Conservation (phyloP, 192 early-diverging fungal species). For the Entomortierella beljakovae region DNA sequence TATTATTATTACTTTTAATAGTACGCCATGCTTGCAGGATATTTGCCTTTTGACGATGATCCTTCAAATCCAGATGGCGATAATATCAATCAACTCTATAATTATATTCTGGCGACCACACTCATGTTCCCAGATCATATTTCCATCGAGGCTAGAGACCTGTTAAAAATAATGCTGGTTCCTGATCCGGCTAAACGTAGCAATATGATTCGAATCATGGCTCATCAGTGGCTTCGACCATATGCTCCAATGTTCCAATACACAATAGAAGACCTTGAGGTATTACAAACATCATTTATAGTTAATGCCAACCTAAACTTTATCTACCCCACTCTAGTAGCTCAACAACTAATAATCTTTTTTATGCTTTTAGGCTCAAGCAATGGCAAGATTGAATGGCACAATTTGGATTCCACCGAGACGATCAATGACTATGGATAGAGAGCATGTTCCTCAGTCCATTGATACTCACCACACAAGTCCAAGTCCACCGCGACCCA, state of each 20-base stretch:
- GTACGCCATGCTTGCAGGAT: constrained; percentile 92
- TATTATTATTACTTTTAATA: constrained; percentile 27
- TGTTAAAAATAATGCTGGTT: constrained; percentile 91
- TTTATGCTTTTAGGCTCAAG: constrained; percentile 28
- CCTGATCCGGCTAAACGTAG: constrained; percentile 86
- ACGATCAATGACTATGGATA: constrained; percentile 1
- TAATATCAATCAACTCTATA: constrained; percentile 87
- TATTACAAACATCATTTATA: not conserved
- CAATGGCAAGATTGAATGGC: constrained; percentile 32
- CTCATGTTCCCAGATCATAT: constrained; percentile 92
- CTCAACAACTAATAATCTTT: no score
- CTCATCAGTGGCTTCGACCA: constrained; percentile 74
- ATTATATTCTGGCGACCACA: constrained; percentile 84
- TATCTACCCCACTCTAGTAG: not conserved
- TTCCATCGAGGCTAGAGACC: constrained; percentile 76
- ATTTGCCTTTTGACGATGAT: constrained; percentile 92
- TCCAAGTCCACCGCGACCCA: constrained; percentile 22
- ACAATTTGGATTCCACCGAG: constrained; percentile 42
- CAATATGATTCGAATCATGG: constrained; percentile 79
- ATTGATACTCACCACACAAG: constrained; percentile 1
- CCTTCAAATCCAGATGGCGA: constrained; percentile 91
- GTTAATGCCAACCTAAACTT: not conserved
- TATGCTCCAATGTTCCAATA: constrained; percentile 61
- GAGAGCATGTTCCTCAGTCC: not conserved
- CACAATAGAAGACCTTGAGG: constrained; percentile 51